Base-by-base conservation (phyloP, 1,284 basidiomycete genomes). In the Volvariella volvacea region DNA sequence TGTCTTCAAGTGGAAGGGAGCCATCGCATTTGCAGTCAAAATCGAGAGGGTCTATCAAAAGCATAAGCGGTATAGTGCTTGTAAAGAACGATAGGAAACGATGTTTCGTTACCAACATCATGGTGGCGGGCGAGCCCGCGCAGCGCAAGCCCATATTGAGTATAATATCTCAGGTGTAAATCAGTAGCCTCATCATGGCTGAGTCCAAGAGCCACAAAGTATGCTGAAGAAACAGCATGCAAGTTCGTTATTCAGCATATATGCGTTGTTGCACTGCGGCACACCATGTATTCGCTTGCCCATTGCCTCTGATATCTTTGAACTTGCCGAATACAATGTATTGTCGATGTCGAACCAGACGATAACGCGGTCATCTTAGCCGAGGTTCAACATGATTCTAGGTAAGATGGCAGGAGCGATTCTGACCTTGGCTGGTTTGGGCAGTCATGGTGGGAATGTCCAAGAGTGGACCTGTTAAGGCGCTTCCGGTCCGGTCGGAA, bases 291-390 rank as follows among this genome's bases (percentile, higher is more conserved):
- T 92, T 39, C 80, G 78, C 50, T 83, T 64, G 14, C 80, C 80
- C 89, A 93, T 92, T n/a, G 71, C 79, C 50, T 87, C 77, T 4
- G 84, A 82, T 45, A 93, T 89, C 58, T 73, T 79, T 9, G 79
- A 70, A 56, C 75, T 83, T 1, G 84, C 76, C 14, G 85, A 86
- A 62, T 92, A 92, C 12, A 91, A 71, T 1, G 89, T 91, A 56
- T 92, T 91, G 63, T 92, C 90, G 50, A 92, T 89, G 59, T 92
- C 90, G 48, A 92, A 79, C 78, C 84, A 91, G 30, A 88, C 70
- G 39, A 89, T 66, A 47, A 59, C 60, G 16, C 78, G 71, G 46
- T 80, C 73, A 68, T 82, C 79, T 36, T 21, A 28, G 10, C 38
- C 17, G 17, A 45, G 47, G 49, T 14, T 15, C 6, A 21, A 37